Conservation (phyloP, 1,139 yeast genomes). For the Arxiozyma bovina region DNA sequence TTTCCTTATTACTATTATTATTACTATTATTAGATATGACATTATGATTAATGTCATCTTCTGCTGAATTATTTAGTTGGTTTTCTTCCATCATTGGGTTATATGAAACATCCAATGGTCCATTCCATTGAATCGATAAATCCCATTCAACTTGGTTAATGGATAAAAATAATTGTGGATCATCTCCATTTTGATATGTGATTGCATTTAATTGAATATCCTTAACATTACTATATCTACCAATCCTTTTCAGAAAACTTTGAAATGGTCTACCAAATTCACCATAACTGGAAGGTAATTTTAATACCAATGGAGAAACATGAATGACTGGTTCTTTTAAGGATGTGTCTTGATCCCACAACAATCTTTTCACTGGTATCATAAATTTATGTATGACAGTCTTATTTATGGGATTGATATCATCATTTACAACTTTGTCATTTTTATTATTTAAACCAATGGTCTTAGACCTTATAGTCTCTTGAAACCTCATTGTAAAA, state of each 20-base stretch:
- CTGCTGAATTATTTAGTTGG: neutral
- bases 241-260: slow-evolving; percentile 27
- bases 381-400: slow-evolving; percentile 26
- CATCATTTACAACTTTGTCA: slow-evolving; percentile 1
- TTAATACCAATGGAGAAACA: slow-evolving; percentile 21
- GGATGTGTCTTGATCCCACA: slow-evolving; percentile 23
- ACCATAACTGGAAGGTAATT: slow-evolving; percentile 22
- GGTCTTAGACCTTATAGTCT: slow-evolving; percentile 13
- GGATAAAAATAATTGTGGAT: slow-evolving; percentile 18
- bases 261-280: slow-evolving; percentile 28
- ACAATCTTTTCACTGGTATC: slow-evolving; percentile 27
- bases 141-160: slow-evolving; percentile 30
- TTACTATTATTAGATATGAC: neutral
- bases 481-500: slow-evolving; percentile 26
- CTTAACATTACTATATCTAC: slow-evolving; percentile 25
- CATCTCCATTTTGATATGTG: slow-evolving; percentile 8
- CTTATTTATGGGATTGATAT: slow-evolving; percentile 12
- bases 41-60: neutral
- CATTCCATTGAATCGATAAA: slow-evolving; percentile 29
- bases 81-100: slow-evolving; percentile 6
- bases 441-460: slow-evolving; percentile 1
- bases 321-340: slow-evolving; percentile 28
- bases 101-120: slow-evolving; percentile 21
- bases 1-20: neutral
- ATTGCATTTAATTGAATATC: slow-evolving; percentile 21